Percentiles rank a stretch among this genome's conserved stretches.
phyloP scores from a whole-genome alignment of 2,329 filamentous ascomycete genomes.

The Mycosphaerella sp. region DNA sequence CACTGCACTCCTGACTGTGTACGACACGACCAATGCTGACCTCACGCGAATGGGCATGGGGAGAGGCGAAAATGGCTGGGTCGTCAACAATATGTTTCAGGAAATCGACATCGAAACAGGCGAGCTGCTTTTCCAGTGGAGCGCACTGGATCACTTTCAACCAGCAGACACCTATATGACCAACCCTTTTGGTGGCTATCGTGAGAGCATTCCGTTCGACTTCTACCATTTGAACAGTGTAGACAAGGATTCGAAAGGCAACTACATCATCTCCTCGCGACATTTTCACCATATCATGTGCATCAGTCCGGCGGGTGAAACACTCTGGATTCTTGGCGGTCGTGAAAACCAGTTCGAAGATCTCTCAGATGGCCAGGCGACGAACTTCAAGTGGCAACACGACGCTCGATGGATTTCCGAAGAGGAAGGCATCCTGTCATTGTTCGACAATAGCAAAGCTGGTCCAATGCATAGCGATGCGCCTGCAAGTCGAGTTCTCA shows the following conservation, averaged over 20 bases:
- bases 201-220: constrained; percentile 35
- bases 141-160: constrained; percentile 35
- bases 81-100: constrained; percentile 43
- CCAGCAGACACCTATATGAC: constrained; percentile 28
- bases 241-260: constrained; percentile 43
- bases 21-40: constrained; percentile 32
- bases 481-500: constrained; percentile 37
- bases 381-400: constrained; percentile 49
- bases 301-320: constrained; percentile 39
- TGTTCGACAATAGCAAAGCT: constrained; percentile 49
- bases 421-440: constrained; percentile 28
- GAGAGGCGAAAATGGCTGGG: constrained; percentile 33
- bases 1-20: constrained; percentile 43
- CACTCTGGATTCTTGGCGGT: constrained; percentile 50
- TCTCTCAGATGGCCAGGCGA: constrained; percentile 40
- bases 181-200: constrained; percentile 38
- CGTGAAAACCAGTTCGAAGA: constrained; percentile 40
- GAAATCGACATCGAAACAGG: constrained; percentile 40
- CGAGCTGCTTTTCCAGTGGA: constrained; percentile 39
- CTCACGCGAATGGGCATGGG: constrained; percentile 26
- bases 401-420: constrained; percentile 45
- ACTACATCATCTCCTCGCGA: constrained; percentile 46
- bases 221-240: constrained; percentile 52
- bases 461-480: constrained; percentile 39
- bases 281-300: constrained; percentile 42